Conservation (phyloP, 2,329 filamentous ascomycete species). For the Fusarium incarnatum region DNA sequence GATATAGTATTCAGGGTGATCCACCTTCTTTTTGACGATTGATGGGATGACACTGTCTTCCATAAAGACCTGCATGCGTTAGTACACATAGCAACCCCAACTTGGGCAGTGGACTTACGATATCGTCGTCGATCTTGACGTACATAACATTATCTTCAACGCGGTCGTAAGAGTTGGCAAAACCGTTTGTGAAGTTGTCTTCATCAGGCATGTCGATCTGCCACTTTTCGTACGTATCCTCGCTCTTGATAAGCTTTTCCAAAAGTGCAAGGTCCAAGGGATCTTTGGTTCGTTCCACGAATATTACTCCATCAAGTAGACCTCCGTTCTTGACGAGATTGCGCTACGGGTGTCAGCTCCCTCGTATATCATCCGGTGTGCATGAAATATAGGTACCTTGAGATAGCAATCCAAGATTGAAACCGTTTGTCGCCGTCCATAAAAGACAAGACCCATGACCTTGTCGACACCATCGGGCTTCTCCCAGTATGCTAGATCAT, state of each 20-base stretch:
- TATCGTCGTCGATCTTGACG: conserved; percentile 54
- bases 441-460: conserved; percentile 61
- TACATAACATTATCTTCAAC: conserved; percentile 60
- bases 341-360: conserved; percentile 45
- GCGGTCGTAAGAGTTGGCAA: conserved; percentile 55
- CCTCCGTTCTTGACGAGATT: conserved; percentile 59
- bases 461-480: conserved; percentile 43
- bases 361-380: not conserved
- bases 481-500: conserved; percentile 35
- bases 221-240: conserved; percentile 54
- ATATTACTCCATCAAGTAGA: conserved; percentile 59
- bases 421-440: conserved; percentile 57
- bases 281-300: conserved; percentile 57
- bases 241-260: conserved; percentile 52
- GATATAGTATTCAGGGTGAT: conserved; percentile 62
- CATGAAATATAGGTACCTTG: conserved; percentile 45
- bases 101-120: conserved; percentile 46
- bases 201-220: conserved; percentile 50
- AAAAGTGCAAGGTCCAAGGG: conserved; percentile 55
- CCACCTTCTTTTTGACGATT: conserved; percentile 63
- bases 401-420: conserved; percentile 61
- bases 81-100: not conserved
- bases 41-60: conserved; percentile 60
- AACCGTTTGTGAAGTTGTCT: conserved; percentile 49
- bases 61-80: conserved; percentile 49